Evolutionary conservation across 805 yeast species (phyloP).

Genomic region (Kazachstania psychrophila): DNA sequence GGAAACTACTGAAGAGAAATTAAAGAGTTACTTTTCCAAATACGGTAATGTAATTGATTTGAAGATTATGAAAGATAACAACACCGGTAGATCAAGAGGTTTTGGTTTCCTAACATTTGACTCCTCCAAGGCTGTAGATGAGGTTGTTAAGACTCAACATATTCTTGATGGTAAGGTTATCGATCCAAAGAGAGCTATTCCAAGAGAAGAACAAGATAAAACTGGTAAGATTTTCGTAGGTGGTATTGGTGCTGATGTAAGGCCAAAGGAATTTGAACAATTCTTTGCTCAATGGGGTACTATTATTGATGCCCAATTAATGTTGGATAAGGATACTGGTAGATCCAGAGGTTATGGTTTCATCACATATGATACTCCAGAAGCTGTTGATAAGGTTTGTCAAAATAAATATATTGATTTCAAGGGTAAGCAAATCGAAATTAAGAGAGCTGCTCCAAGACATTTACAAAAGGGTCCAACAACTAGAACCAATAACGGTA

Average conservation of each 20-base stretch:
- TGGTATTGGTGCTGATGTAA: constrained; percentile 89
- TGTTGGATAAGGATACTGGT: constrained; percentile 96
- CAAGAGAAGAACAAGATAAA: constrained; percentile 93
- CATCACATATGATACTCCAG: constrained; percentile 89
- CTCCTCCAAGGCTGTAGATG: constrained; percentile 73
- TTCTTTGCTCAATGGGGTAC: constrained; percentile 83
- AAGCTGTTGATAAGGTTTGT: constrained; percentile 84
- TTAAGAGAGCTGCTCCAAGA: constrained; percentile 77
- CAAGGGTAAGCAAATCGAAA: constrained; percentile 80
- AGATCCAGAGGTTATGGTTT: constrained; percentile 96
- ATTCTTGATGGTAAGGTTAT: constrained; percentile 90
- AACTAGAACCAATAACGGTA: neutral
- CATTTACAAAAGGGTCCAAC: constrained; percentile 43
- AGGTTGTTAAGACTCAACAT: constrained; percentile 78
- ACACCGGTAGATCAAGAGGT: constrained; percentile 86
- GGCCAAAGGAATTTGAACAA: constrained; percentile 78
- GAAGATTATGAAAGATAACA: constrained; percentile 85
- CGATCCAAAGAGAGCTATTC: constrained; percentile 96
- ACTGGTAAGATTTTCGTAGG: constrained; percentile 97
- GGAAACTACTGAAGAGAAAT: constrained; percentile 89
- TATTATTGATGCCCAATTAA: constrained; percentile 89
- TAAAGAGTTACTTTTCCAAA: constrained; percentile 72
- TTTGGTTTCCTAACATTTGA: constrained; percentile 88
- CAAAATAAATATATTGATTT: constrained; percentile 72
- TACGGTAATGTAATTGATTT: constrained; percentile 84